Conservation (phyloP, 805 yeast genomes). For the Myxozyma mucilagina region DNA sequence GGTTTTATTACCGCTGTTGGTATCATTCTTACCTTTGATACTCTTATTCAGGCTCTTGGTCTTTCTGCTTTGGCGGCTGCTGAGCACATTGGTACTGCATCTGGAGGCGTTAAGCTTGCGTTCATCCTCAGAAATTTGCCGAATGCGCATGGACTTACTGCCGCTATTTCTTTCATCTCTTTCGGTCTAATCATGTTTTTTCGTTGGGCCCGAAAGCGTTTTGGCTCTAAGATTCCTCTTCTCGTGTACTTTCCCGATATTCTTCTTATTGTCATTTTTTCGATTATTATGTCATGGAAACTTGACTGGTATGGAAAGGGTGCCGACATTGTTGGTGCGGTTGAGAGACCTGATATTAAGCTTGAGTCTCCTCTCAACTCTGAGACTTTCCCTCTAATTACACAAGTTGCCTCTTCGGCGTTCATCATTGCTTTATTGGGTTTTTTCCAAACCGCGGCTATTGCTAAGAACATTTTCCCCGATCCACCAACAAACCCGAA, state of each 20-base stretch:
- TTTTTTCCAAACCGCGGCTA: constrained; percentile 90
- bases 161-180: constrained; percentile 57
- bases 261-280: constrained; percentile 63
- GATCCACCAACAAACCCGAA: constrained; percentile 49
- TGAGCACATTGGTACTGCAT: constrained; percentile 57
- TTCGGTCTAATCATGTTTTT: constrained; percentile 49
- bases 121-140: constrained; percentile 56
- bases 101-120: constrained; percentile 67
- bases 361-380: constrained; percentile 60
- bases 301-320: constrained; percentile 46
- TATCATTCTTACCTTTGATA: constrained; percentile 74
- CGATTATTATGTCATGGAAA: constrained; percentile 55
- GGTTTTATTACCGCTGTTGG: constrained; percentile 90
- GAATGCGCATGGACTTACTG: constrained; percentile 58
- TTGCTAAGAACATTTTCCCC: constrained; percentile 81
- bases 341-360: constrained; percentile 53
- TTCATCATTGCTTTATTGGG: constrained; percentile 82
- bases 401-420: constrained; percentile 63
- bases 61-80: constrained; percentile 50
- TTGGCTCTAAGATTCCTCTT: constrained; percentile 42
- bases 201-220: constrained; percentile 39
- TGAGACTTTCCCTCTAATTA: constrained; percentile 50
- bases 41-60: constrained; percentile 72
- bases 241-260: constrained; percentile 82
- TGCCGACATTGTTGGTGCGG: constrained; percentile 68